Percentiles rank a stretch among this genome's conserved stretches.
Evolutionary conservation across 163 green algal genomes (phyloP).

Genomic region (Scenedesmus sp.): DNA sequence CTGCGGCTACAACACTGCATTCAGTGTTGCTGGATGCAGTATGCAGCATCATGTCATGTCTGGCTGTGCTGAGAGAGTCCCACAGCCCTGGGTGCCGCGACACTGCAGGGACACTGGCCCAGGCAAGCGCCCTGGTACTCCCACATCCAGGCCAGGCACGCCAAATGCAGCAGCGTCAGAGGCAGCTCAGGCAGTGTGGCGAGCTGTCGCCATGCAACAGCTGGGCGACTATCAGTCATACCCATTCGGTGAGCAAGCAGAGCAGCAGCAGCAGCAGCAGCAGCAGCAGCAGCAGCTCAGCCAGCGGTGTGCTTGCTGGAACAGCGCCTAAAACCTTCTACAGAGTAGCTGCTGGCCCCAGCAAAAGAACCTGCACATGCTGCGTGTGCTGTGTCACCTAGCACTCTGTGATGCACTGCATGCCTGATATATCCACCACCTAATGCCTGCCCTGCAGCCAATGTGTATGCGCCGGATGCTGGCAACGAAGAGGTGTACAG

Average conservation of each 20-base stretch:
- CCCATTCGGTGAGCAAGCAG: slow-evolving; percentile 31
- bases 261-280: no score
- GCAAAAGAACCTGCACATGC: background rate
- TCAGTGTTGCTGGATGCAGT: background rate
- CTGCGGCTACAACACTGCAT: background rate
- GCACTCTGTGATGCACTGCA: background rate
- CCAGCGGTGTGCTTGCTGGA: no score
- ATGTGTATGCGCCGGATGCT: slow-evolving; percentile 79
- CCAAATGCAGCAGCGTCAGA: slow-evolving; percentile 34
- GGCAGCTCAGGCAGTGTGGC: slow-evolving; percentile 36
- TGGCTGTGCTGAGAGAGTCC: background rate
- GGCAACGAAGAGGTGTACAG: slow-evolving; percentile 89
- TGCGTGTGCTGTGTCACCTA: background rate
- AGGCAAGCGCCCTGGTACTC: slow-evolving; percentile 23
- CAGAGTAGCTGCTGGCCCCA: background rate
- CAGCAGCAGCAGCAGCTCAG: background rate
- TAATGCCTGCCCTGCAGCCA: slow-evolving; percentile 12
- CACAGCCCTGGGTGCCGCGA: background rate
- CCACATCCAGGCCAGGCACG: background rate
- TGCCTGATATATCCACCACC: background rate
- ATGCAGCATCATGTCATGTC: background rate
- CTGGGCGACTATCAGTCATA: slow-evolving; percentile 49
- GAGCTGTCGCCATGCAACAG: slow-evolving; percentile 14
- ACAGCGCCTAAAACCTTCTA: no score
- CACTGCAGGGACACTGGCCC: slow-evolving; percentile 1